Base-by-base conservation (phyloP, 2,329 filamentous ascomycete species). In the Hawksworthiomyces lignivorus region DNA sequence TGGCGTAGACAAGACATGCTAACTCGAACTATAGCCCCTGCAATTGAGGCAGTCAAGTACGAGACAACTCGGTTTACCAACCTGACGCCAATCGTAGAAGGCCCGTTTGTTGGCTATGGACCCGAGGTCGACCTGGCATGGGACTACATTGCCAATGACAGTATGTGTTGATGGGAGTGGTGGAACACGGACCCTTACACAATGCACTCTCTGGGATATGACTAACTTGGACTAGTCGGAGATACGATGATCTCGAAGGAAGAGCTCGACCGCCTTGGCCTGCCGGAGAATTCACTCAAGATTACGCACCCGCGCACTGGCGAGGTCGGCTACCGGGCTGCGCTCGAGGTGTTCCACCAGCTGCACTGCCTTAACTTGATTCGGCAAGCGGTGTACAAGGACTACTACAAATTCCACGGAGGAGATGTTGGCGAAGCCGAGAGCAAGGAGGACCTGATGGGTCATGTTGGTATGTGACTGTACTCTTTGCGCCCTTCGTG, bases 201-300 rank as follows among this genome's bases (percentile, higher is more conserved):
- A n/a, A n/a, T n/a, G n/a, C n/a, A n/a, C n/a, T n/a, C n/a, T n/a
- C n/a, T n/a, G n/a, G 7, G 30, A 33, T 5, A 10, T 5, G 32
- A 10, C 8, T 34, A 29, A 45, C 32, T 27, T 14, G n/a, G n/a
- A 19, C 18, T 14, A 75, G 74, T 80, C 20, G 75, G 75, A 28
- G 75, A 80, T 53, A 73, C 75, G 50, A 76, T 77, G 68, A 72
- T 81, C 39, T 69, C 69, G 1, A 60, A 65, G 18, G 61, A 67
- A 6, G 74, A 80, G 50, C 68, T 78, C 21, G 57, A 67, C 30
- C 68, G 67, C 18, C 66, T 81, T 1, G 68, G 68, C 5, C 60
- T 71, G 4, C 71, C 76, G 47, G 69, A 70, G 3, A 59, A 67
- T 18, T 73, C 72, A 1, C 61, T 79, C n/a, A 70, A 68, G 50